phyloP scores from a whole-genome alignment of 768 basidiomycete species.

The Xanthoconium stramineum region DNA sequence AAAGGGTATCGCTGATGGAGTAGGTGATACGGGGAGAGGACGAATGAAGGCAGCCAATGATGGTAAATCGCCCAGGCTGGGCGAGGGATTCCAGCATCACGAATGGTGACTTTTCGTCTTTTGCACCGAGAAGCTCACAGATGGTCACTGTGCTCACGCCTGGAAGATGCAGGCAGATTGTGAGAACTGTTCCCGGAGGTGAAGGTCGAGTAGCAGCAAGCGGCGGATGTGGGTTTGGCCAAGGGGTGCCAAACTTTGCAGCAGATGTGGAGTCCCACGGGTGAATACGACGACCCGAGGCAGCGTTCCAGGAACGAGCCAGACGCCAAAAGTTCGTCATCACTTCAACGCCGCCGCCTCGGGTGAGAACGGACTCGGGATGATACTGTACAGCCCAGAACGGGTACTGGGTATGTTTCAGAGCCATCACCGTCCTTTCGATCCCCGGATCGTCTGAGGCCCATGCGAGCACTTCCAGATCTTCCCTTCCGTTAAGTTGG shows the following conservation, averaged over 20 bases:
- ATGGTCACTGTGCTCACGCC: conserved; percentile 42
- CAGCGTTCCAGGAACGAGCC: conserved; percentile 53
- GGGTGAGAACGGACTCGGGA: conserved; percentile 78
- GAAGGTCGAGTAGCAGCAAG: conserved; percentile 17
- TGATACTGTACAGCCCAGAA: conserved; percentile 92
- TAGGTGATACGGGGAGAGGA: conserved; percentile 59
- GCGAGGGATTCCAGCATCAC: conserved; percentile 75
- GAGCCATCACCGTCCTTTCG: conserved; percentile 71
- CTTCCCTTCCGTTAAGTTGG: conserved; percentile 40
- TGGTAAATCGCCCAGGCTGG: conserved; percentile 69
- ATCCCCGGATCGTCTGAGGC: conserved; percentile 64
- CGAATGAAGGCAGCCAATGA: conserved; percentile 59
- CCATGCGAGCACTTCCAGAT: conserved; percentile 71
- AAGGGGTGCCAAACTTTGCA: conserved; percentile 46
- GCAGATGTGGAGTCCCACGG: conserved; percentile 42
- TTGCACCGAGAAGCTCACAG: conserved; percentile 62
- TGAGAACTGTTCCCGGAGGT: conserved; percentile 32
- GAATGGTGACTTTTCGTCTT: conserved; percentile 58
- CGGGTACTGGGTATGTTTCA: conserved; percentile 58
- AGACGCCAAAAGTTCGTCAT: conserved; percentile 73
- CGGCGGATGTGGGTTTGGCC: conserved; percentile 47
- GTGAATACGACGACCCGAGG: conserved; percentile 34
- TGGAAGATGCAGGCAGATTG: conserved; percentile 41
- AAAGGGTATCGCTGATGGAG: conserved; percentile 44
- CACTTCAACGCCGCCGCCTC: conserved; percentile 64